These are phyloP conservation scores for Arabidopsis hybrid DNA, from an alignment of 441 rosid species.

Conservation along the genomic window DNA sequence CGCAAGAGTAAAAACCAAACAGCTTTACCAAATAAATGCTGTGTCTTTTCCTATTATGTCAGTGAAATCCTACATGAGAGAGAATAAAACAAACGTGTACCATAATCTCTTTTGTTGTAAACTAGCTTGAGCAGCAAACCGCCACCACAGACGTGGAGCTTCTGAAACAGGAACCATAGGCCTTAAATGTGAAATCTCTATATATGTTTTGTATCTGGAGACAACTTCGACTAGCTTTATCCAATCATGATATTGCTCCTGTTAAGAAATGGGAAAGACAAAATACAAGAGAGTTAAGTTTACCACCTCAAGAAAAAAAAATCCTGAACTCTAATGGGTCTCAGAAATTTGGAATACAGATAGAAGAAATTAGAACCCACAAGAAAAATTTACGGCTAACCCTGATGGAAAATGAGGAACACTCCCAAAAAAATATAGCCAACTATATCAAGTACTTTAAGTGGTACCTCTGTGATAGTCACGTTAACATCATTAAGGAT, in stretches of 20 bases:
- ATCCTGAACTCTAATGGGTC: conserved; percentile 13
- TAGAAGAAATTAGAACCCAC: conserved; percentile 12
- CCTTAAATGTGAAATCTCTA: conserved; percentile 93
- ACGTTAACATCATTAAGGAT: conserved; percentile 84
- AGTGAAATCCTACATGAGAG: conserved; percentile 31
- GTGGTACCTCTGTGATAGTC: conserved; percentile 79
- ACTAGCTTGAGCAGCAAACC: conserved; percentile 88
- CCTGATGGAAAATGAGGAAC: conserved; percentile 29
- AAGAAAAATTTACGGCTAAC: conserved; percentile 6
- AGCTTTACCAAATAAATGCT: conserved; percentile 22
- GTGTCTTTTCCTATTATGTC: conserved; percentile 10
- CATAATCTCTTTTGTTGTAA: conserved; percentile 87
- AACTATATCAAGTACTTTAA: conserved; percentile 26
- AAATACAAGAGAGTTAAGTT: conserved; percentile 37
- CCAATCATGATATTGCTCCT: conserved; percentile 99
- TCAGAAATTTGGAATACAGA: conserved; percentile 17
- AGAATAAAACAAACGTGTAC: conserved; percentile 50
- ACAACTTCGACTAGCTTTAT: conserved; percentile 92
- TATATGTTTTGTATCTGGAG: conserved; percentile 81
- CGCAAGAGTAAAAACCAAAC: conserved; percentile 34
- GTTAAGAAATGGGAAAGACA: conserved; percentile 41
- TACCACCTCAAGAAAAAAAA: conserved; percentile 31
- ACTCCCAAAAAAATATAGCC: conserved; percentile 7
- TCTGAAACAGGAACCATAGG: conserved; percentile 79
- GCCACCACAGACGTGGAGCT: conserved; percentile 86